Evolutionary conservation across 345 rosid genomes (phyloP), one percentile per base, ranked within the genome.

Genomic region (Rhodamnia rubescens): DNA sequence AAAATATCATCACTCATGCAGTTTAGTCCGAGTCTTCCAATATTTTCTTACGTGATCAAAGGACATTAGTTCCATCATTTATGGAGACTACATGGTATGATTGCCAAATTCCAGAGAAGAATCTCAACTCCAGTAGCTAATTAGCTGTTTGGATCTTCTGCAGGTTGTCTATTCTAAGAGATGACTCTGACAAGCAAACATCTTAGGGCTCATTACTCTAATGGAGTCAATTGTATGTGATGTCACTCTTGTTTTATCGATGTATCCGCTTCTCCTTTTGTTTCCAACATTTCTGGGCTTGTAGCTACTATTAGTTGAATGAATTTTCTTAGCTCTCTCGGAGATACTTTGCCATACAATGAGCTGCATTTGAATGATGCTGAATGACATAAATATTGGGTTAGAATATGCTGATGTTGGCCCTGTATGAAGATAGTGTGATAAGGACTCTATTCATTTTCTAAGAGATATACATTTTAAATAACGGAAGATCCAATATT

Each of bases 181-280:
- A 69, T 9, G 78, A 69, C 44, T 64, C 75, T 10, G 3, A 69
- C 24, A 16, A 32, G 55, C 24, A 53, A 29, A 42, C 59, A 56
- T 54, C 42, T 54, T 85, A 78, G 74, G 29, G 64, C 22, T 27
- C 83, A n/a, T 26, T 24, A 58, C 54, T 75, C 20, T 53, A 82
- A 55, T 85, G 83, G 83, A 85, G 83, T 50, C 86, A 32, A 36
- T 52, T 85, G 86, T 85, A 85, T 22, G 86, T 53, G 51, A 20
- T 40, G 8, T 74, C 44, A 11, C 53, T 75, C 53, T 27, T 29
- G 5, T 75, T 47, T 7, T 54, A n/a, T 27, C 0, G 7, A 53
- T 54, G n/a, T 24, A 59, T 49, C 32, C 44, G 16, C 36, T 52
- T 21, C 21, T 85, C 36, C 29, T 53, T 53, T 27, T 53, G 58